Evolutionary conservation across 352 stramenopile genomes (phyloP).

Genomic region (Pythium biforme): DNA sequence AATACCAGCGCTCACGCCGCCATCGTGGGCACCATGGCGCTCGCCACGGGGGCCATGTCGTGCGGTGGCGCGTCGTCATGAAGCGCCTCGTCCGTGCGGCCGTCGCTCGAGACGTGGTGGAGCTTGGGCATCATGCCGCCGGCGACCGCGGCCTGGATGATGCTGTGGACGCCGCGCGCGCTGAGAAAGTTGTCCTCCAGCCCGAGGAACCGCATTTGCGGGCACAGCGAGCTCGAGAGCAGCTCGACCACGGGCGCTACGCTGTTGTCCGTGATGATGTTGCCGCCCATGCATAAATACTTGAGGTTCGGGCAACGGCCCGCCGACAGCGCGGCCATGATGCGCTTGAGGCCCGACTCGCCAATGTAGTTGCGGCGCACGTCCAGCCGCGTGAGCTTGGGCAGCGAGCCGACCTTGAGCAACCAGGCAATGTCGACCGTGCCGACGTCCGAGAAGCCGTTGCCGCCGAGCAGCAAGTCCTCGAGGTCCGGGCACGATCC

Average conservation of each 20-base stretch:
- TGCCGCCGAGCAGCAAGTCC: slow-evolving; percentile 68
- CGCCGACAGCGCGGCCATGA: slow-evolving; percentile 57
- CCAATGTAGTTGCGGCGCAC: slow-evolving; percentile 83
- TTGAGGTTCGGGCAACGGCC: slow-evolving; percentile 62
- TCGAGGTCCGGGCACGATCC: slow-evolving; percentile 60
- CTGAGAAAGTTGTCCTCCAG: slow-evolving; percentile 85
- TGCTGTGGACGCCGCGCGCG: slow-evolving; percentile 63
- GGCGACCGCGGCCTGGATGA: slow-evolving; percentile 70
- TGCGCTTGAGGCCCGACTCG: slow-evolving; percentile 68
- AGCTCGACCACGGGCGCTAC: slow-evolving; percentile 67
- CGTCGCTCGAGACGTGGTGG: slow-evolving; percentile 69
- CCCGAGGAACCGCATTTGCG: slow-evolving; percentile 76
- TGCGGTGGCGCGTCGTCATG: not conserved
- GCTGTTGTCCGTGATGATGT: slow-evolving; percentile 84
- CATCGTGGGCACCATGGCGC: slow-evolving; percentile 11
- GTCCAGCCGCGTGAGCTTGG: slow-evolving; percentile 66
- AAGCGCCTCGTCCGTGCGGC: slow-evolving; percentile 19
- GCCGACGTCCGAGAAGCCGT: slow-evolving; percentile 73
- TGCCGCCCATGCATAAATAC: slow-evolving; percentile 84
- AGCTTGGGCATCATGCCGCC: slow-evolving; percentile 85
- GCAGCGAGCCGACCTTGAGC: slow-evolving; percentile 58
- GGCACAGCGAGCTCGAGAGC: slow-evolving; percentile 56
- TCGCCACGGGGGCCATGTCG: not conserved
- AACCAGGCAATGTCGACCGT: slow-evolving; percentile 74
- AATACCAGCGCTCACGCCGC: slow-evolving; percentile 8